phyloP scores from a whole-genome alignment of 2,329 filamentous ascomycete genomes.

The Microascus cirrosus region DNA sequence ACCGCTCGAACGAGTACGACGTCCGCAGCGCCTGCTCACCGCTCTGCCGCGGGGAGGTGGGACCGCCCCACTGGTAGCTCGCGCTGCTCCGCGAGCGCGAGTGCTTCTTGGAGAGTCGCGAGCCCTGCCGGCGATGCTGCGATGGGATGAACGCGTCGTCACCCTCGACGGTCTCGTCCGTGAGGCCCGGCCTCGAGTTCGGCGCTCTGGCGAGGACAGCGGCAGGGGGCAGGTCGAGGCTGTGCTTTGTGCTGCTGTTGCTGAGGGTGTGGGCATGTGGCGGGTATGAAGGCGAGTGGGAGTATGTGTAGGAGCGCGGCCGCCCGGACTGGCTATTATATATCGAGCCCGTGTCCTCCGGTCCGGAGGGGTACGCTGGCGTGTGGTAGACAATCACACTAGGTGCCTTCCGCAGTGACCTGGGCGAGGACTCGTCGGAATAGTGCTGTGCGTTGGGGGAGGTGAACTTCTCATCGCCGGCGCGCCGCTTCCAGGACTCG shows the following conservation, averaged over 20 bases:
- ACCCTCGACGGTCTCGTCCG: slow-evolving; percentile 49
- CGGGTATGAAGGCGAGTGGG: slow-evolving; percentile 10
- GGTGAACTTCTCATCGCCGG: slow-evolving; percentile 17
- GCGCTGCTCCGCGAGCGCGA: slow-evolving; percentile 30
- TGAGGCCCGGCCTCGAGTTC: slow-evolving; percentile 50
- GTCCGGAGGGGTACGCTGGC: slow-evolving; percentile 7
- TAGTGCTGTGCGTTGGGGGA: slow-evolving; percentile 8
- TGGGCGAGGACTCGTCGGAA: neutral
- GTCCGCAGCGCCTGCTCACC: slow-evolving; percentile 14
- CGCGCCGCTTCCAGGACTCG: slow-evolving; percentile 46
- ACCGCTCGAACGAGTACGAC: slow-evolving; percentile 10
- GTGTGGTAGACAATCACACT: slow-evolving; percentile 44
- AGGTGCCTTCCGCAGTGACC: slow-evolving; percentile 27
- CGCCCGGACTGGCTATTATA: slow-evolving; percentile 14
- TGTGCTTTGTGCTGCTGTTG: slow-evolving; percentile 9
- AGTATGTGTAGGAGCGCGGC: slow-evolving; percentile 15
- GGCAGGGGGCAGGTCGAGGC: slow-evolving; percentile 31
- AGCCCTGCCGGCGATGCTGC: slow-evolving; percentile 36
- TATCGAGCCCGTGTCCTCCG: slow-evolving; percentile 5
- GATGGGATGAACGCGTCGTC: slow-evolving; percentile 46
- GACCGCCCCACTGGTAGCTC: slow-evolving; percentile 15
- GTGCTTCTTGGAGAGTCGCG: slow-evolving; percentile 39
- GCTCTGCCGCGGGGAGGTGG: slow-evolving; percentile 18
- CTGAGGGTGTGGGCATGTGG: neutral
- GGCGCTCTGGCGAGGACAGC: slow-evolving; percentile 48